Base-by-base conservation (phyloP, 2,329 filamentous ascomycete genomes). In the Nannizziopsis barbatae region DNA sequence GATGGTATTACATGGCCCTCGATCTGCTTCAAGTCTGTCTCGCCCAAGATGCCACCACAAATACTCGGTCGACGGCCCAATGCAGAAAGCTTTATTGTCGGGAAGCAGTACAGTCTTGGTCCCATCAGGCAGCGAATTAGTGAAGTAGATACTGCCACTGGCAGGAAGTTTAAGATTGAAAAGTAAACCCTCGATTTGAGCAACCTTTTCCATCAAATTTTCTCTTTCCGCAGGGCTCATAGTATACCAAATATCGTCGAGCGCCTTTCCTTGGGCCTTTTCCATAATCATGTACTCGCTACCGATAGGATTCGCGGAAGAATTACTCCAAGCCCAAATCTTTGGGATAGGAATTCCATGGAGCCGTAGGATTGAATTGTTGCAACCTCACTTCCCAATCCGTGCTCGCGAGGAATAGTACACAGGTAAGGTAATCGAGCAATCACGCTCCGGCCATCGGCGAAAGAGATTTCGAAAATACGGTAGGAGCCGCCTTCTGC, bases 401-500 rank as follows among this genome's bases (percentile, higher is more conserved):
- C 54, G 32, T 61, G 41, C 15, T 52, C 41, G 37, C 53, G 46
- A 5, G 60, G 61, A 7, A 54, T 35, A n/a, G 58, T 60, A 8
- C 53, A 56, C 3, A 59, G 60, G 49, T 66, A 66, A 2, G 63
- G 65, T 6, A 66, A 45, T 37, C 62, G 56, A 5, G 58, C 61
- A 37, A 67, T 45, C 20, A 65, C 50, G 18, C 50, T 53, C 2
- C 49, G 51, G 2, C 58, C 58, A 52, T 65, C 56, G 15, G 50
- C 52, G 53, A 66, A 60, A 1, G 45, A 50, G 9, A 60, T 53
- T 15, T 62, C 55, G 39, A 67, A 63, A 0, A 63, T 45, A 1
- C 63, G 58, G 50, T 67, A 66, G 46, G 62, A 65, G 1, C 60
- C 62, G 27, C 64, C 64, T 48, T 68, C 64, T 2, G 58, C 57